Evolutionary conservation across 495 filamentous ascomycete species (phyloP).

Genomic region (Podospora tetraspora): DNA sequence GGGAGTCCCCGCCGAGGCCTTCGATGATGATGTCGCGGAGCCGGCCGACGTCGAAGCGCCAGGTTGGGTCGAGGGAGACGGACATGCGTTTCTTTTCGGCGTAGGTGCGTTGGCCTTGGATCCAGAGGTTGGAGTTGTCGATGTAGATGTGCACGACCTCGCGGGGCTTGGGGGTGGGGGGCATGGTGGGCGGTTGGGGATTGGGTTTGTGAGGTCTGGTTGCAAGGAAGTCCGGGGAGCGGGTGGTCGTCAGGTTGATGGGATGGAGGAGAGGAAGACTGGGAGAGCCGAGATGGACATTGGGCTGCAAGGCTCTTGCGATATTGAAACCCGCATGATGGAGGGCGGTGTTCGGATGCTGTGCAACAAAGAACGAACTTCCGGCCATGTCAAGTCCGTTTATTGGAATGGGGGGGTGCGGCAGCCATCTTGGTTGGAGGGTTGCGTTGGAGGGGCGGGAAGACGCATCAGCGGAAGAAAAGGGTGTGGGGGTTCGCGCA

Average conservation of each 20-base stretch:
- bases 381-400: not conserved
- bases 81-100: slow-evolving; percentile 2
- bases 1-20: not conserved
- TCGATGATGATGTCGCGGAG: slow-evolving; percentile 1
- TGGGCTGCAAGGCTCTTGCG: not conserved
- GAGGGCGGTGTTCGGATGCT: not conserved
- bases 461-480: not conserved
- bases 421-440: not conserved
- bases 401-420: not conserved
- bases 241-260: not conserved
- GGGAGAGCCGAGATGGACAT: not conserved
- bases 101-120: slow-evolving; percentile 10
- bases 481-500: not conserved
- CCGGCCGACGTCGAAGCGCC: slow-evolving; percentile 12
- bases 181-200: not conserved
- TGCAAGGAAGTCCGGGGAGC: not conserved
- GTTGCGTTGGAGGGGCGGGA: not conserved
- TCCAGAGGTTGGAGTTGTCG: slow-evolving; percentile 18
- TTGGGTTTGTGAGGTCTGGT: not conserved
- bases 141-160: slow-evolving; percentile 10
- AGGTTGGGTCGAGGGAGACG: slow-evolving; percentile 6
- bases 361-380: not conserved
- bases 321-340: not conserved
- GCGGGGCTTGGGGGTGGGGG: not conserved
- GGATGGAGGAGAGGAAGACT: not conserved